Base-by-base conservation (phyloP, 805 yeast genomes). In the Pichia gijzeniarum region DNA sequence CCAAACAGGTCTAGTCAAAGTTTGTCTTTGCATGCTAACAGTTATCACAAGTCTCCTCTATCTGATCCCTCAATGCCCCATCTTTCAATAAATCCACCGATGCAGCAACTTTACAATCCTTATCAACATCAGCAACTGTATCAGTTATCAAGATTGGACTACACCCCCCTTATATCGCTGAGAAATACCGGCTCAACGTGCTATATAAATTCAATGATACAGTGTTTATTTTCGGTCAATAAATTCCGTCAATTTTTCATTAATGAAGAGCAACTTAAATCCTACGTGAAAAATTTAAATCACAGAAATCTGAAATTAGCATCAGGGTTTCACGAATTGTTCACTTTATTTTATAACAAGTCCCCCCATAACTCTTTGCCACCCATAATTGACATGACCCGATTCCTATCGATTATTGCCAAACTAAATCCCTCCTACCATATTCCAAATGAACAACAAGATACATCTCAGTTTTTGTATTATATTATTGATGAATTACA, bases 361-460 rank as follows among this genome's bases (percentile, higher is more conserved):
- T 39, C 52, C 7, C 47, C 47, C 31, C 22, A 58, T 69, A 45
- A 74, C 76, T 54, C 85, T 84, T 14, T 78, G 80, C 3, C 72
- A 75, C 36, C 51, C 17, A 71, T 81, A 0, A 77, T 84, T 30
- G 79, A 81, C 2, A 89, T 91, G 4, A 72, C 76, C 8, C 75
- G 77, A 36, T 83, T 85, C 54, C 51, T 64, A 20, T 51, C 55
- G 16, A 43, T 59, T 2, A 67, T 84, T 35, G 71, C 79, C 38
- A 61, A 68, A 1, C 56, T 82, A 19, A 77, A 82, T 51, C 89
- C 89, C 0, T 86, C 81, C 54, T 71, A 83, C 44, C 67, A 69
- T 51, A 82, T 85, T 12, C 91, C 91, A 0, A 62, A 73, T 52
- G 87, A 82, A 54, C 95, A 85, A 55, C 93, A 85, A 57, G 95